Conservation (phyloP, 2,329 filamentous ascomycete genomes). For the Pseudogymnoascus sp. region DNA sequence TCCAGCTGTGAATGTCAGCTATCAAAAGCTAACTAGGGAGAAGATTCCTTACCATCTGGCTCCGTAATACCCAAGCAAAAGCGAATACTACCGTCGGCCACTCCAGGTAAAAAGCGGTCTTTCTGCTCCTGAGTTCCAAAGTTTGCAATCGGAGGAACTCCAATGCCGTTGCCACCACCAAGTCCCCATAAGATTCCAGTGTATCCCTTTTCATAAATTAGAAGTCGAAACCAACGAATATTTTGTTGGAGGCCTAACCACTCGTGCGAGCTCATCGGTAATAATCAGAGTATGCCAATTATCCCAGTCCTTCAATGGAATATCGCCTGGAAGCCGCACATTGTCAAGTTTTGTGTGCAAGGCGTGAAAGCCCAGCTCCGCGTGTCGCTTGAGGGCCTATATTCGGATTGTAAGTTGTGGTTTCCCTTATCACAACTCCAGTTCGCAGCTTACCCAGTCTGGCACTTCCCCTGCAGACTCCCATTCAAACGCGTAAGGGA, state of each 20-base stretch:
- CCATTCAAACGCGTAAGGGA: slow-evolving; percentile 57
- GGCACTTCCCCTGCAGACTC: slow-evolving; percentile 51
- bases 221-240: background rate
- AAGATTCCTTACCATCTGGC: slow-evolving; percentile 41
- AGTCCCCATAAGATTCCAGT: slow-evolving; percentile 53
- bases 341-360: slow-evolving; percentile 34
- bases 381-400: slow-evolving; percentile 26
- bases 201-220: slow-evolving; percentile 33
- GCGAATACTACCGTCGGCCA: slow-evolving; percentile 52
- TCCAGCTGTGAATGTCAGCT: slow-evolving; percentile 35
- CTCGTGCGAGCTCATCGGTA: slow-evolving; percentile 48
- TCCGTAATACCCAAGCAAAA: slow-evolving; percentile 63
- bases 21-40: slow-evolving; percentile 47
- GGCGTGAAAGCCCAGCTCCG: slow-evolving; percentile 28
- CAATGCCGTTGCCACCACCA: slow-evolving; percentile 55
- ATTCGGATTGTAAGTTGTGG: background rate
- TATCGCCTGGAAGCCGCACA: slow-evolving; percentile 37
- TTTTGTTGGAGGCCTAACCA: slow-evolving; percentile 25
- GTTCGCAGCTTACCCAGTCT: slow-evolving; percentile 30
- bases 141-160: slow-evolving; percentile 56
- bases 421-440: background rate
- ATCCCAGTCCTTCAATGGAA: slow-evolving; percentile 45
- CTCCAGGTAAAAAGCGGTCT: slow-evolving; percentile 49
- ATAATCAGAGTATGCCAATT: slow-evolving; percentile 50
- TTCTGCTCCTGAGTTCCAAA: slow-evolving; percentile 56